Conservation (phyloP, 345 rosid species). For the Anacardium occidentale region DNA sequence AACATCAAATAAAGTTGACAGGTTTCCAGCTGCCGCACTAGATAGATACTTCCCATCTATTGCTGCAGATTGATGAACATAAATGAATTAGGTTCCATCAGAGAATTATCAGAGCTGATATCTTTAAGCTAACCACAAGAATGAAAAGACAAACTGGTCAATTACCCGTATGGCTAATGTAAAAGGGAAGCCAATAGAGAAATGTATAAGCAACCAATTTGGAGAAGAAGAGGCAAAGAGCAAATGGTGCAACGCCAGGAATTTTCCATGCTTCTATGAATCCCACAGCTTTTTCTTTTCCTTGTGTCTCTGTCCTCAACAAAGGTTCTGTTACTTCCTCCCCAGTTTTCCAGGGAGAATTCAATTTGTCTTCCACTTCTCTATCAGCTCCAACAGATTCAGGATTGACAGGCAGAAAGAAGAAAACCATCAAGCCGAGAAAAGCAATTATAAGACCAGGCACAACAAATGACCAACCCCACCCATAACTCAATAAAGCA, state of each 20-base stretch:
- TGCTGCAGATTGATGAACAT: conserved; percentile 44
- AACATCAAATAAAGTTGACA: conserved; percentile 85
- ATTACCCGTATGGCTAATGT: conserved; percentile 88
- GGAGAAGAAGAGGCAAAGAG: conserved; percentile 89
- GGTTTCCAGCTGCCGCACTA: conserved; percentile 67
- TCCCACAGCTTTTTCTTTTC: conserved; percentile 62
- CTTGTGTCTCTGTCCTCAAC: conserved; percentile 38
- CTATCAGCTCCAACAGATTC: conserved; percentile 61
- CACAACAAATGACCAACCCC: conserved; percentile 96
- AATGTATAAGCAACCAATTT: conserved; percentile 95
- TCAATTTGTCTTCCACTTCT: conserved; percentile 43
- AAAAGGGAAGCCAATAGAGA: conserved; percentile 98
- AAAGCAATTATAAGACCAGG: conserved; percentile 66
- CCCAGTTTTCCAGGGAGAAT: conserved; percentile 50
- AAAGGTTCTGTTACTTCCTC: conserved; percentile 51
- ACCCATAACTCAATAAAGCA: conserved; percentile 69
- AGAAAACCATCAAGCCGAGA: conserved; percentile 58
- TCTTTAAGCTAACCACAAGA: neutral
- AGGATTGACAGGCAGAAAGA: conserved; percentile 73
- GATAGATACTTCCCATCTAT: conserved; percentile 83
- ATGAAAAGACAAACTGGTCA: neutral
- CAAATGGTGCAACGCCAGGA: conserved; percentile 94
- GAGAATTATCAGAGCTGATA: neutral
- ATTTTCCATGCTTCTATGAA: conserved; percentile 94
- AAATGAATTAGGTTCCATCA: conserved; percentile 12